Evolutionary conservation across 192 early-diverging fungal genomes (phyloP).

Genomic region (Umbelopsis isabellina): DNA sequence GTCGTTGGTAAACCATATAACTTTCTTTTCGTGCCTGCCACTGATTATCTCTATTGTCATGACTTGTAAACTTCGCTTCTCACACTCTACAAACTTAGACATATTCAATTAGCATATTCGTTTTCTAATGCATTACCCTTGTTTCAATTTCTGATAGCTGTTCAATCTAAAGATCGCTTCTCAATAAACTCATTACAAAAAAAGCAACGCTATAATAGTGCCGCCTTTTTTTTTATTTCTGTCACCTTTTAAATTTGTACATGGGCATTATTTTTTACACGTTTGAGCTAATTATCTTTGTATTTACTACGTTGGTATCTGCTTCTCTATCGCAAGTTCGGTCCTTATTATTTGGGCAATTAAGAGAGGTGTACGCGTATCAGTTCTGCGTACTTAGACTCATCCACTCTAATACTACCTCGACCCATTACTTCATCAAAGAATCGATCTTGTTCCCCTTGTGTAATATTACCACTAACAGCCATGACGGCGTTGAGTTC

Average conservation of each 20-base stretch:
- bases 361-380: slow-evolving; percentile 27
- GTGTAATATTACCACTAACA: slow-evolving; percentile 40
- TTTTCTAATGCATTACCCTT: slow-evolving; percentile 31
- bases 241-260: too few species aligned
- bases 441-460: slow-evolving; percentile 41
- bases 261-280: too few species aligned
- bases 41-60: slow-evolving; percentile 37
- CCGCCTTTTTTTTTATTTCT: too few species aligned
- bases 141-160: background rate
- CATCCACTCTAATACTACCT: slow-evolving; percentile 28
- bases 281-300: too few species aligned
- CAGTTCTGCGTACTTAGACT: slow-evolving; percentile 26
- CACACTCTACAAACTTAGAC: background rate
- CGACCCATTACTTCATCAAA: slow-evolving; percentile 41
- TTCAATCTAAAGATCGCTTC: too few species aligned
- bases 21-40: background rate
- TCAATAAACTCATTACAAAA: too few species aligned
- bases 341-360: background rate
- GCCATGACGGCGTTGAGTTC: slow-evolving; percentile 43
- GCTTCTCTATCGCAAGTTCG: background rate
- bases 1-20: slow-evolving; percentile 40
- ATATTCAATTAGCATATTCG: slow-evolving; percentile 1
- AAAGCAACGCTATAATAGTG: too few species aligned
- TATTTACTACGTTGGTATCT: slow-evolving; percentile 28
- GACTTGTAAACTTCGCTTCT: slow-evolving; percentile 26